Evolutionary conservation across 2,329 filamentous ascomycete species (phyloP), one percentile per base, ranked within the genome.

Genomic region (Talaromyces piceae): DNA sequence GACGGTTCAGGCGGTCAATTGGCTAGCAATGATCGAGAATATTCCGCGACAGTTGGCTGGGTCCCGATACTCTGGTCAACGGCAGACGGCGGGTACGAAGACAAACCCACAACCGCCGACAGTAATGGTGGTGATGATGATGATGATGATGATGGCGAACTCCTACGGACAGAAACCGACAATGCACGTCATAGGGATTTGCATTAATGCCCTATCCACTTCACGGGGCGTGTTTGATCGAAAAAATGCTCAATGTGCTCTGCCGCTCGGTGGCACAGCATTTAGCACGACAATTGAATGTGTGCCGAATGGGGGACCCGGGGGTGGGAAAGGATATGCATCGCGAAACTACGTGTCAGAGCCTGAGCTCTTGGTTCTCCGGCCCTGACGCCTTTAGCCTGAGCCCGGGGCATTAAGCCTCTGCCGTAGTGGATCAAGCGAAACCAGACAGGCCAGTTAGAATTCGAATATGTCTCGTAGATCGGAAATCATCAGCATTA

Each of bases 321-420:
- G 37, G 30, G 33, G 44, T 39, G 44, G 44, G 45, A 41, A 43
- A 48, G 28, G 28, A 45, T 53, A 52, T 56, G 54, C 54, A 56
- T 50, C 43, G 44, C 46, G 45, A 46, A 56, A 49, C 53, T 56
- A 56, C 54, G 54, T 56, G 54, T 67, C 64, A 66, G 54, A 58
- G 58, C 56, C 60, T 59, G 59, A 62, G 55, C 57, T 58, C 58
- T 61, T 56, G 56, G 57, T 59, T 53, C 58, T 55, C 6, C 56
- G 52, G 39, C 58, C 58, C 57, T 60, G 54, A 64, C 48, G 57
- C 55, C 57, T 56, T 52, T 59, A 54, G 59, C 52, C 57, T 58
- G 56, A 55, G 51, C 50, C 49, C 55, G 49, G 52, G 47, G 45
- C 52, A 47, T 47, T 52, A 61, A 53, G 56, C 54, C 54, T 54